Percentiles rank a stretch among this genome's conserved stretches.
These are phyloP conservation scores for Microdochium paspali DNA, from an alignment of 2,329 filamentous ascomycete genomes.

Conservation along the genomic window DNA sequence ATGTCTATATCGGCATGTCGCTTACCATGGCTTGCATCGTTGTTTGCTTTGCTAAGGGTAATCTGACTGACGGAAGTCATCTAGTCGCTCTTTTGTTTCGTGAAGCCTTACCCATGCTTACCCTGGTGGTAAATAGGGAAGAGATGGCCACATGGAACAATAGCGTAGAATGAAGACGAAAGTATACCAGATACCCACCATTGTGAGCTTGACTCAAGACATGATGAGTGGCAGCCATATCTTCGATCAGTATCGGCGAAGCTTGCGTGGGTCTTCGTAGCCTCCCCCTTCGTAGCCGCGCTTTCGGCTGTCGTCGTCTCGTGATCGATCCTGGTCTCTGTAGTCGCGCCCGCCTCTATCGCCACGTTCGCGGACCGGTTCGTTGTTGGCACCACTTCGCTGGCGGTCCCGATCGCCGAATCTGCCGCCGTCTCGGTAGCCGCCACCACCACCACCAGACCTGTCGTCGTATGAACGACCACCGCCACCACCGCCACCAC, in stretches of 20 bases:
- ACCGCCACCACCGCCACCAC: conserved; percentile 41
- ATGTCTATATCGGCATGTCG: not conserved
- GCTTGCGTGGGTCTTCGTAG: conserved; percentile 68
- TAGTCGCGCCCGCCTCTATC: conserved; percentile 47
- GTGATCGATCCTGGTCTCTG: conserved; percentile 34
- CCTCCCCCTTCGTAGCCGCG: conserved; percentile 68
- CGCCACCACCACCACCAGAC: conserved; percentile 29
- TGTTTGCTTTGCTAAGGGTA: not conserved
- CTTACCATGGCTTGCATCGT: not conserved
- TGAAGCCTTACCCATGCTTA: not conserved
- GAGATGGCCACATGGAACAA: not conserved
- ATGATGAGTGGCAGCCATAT: not conserved
- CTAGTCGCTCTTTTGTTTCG: not conserved
- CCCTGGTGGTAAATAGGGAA: not conserved
- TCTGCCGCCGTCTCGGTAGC: conserved; percentile 36
- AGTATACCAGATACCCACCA: conserved; percentile 1
- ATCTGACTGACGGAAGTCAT: not conserved
- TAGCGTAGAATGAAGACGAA: not conserved
- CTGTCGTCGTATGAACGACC: conserved; percentile 54
- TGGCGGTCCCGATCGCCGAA: conserved; percentile 21
- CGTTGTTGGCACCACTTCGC: conserved; percentile 53
- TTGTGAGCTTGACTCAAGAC: not conserved
- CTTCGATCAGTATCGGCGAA: conserved; percentile 45
- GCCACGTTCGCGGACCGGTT: conserved; percentile 61
- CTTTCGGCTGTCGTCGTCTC: conserved; percentile 52